A percentile compares a stretch with the other conserved stretches of the same genome.
Evolutionary conservation across 257 asterid genomes (phyloP).

Genomic region (Solanum pennellii): DNA sequence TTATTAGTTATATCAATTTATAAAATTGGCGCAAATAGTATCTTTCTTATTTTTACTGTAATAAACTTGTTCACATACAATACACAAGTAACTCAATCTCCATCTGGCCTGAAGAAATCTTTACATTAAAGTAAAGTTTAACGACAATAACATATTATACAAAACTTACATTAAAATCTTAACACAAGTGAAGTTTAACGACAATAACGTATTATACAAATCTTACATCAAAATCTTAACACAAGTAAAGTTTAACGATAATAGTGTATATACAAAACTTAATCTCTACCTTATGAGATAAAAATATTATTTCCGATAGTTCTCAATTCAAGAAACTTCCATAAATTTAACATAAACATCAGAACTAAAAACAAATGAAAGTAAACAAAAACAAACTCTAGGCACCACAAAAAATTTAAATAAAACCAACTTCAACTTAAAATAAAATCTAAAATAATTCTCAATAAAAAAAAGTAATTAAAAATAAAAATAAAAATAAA

Average conservation of each 20-base stretch:
- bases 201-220: too few species aligned
- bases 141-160: too few species aligned
- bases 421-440: neutral
- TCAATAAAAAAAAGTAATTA: neutral
- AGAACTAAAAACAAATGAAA: neutral
- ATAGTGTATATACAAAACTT: too few species aligned
- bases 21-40: neutral
- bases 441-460: neutral
- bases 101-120: too few species aligned
- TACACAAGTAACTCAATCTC: neutral
- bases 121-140: too few species aligned
- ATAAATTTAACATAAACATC: neutral
- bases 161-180: too few species aligned
- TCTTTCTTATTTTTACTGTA: neutral
- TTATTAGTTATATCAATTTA: too few species aligned
- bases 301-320: rapidly evolving
- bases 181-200: too few species aligned
- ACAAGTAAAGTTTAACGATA: too few species aligned
- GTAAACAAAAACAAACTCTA: neutral
- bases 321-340: neutral
- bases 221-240: too few species aligned
- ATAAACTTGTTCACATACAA: neutral
- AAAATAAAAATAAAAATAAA: neutral
- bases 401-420: neutral
- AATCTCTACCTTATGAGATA: neutral